Conservation (phyloP, 78 protist genomes). For the Dictyostelium firmibasis region DNA sequence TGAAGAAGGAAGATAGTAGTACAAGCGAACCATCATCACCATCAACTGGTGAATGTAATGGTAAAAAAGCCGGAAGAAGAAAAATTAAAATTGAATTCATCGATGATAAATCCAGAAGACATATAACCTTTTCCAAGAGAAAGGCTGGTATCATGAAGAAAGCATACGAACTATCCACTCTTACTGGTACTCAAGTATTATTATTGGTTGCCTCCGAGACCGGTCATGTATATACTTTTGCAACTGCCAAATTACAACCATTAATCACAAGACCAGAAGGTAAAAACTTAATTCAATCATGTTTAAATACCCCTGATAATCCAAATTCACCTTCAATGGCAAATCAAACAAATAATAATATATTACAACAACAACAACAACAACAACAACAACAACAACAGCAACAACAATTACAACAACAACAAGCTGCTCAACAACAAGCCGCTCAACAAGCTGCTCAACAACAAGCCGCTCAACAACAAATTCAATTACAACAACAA, state of each 20-base stretch:
- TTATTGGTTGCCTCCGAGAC: conserved; percentile 95
- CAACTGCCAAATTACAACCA: conserved; percentile 96
- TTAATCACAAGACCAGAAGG: conserved; percentile 90
- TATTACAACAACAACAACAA: neutral
- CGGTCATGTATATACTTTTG: conserved; percentile 96
- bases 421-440: neutral
- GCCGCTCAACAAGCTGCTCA: neutral
- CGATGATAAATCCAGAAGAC: conserved; percentile 91
- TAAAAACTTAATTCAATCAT: conserved; percentile 73
- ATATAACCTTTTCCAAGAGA: conserved; percentile 93
- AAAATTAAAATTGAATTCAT: conserved; percentile 95
- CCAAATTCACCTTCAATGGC: conserved; percentile 7
- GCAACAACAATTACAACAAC: neutral
- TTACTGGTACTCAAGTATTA: conserved; percentile 96
- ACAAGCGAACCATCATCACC: conserved; percentile 52
- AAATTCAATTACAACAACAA: neutral
- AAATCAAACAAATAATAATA: neutral
- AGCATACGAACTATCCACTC: conserved; percentile 90
- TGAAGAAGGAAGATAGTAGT: conserved; percentile 31
- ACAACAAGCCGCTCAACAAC: neutral
- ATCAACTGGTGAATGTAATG: neutral
- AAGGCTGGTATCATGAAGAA: conserved; percentile 95
- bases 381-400: conserved; percentile 3
- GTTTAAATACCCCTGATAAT: conserved; percentile 62
- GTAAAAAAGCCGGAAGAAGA: conserved; percentile 89